Conservation (phyloP, 2,329 filamentous ascomycete genomes). For the Colletotrichum sp. region DNA sequence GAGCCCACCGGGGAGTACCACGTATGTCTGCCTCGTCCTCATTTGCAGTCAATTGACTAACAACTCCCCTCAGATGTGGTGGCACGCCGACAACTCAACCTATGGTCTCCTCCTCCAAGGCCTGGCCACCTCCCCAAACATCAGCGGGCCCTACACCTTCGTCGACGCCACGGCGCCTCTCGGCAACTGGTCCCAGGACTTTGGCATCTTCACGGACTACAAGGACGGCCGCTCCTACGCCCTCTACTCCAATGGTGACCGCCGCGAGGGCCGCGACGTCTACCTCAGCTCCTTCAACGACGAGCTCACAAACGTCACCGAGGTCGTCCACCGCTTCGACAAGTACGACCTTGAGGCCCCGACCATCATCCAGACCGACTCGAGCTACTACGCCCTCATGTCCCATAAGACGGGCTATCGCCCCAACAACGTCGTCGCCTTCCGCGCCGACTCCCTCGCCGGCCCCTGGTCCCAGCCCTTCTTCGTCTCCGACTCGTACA, state of each 20-base stretch:
- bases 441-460: constrained; percentile 51
- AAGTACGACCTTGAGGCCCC: constrained; percentile 67
- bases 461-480: constrained; percentile 60
- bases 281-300: constrained; percentile 61
- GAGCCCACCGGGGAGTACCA: constrained; percentile 59
- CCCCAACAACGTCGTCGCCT: constrained; percentile 65
- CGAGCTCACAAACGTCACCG: constrained; percentile 53
- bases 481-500: constrained; percentile 52
- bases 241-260: constrained; percentile 65
- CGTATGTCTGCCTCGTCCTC: constrained; percentile 34
- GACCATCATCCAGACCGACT: constrained; percentile 63
- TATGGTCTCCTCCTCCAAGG: constrained; percentile 63
- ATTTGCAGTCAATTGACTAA: neutral
- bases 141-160: constrained; percentile 59
- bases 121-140: constrained; percentile 55
- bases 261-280: constrained; percentile 58
- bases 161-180: constrained; percentile 58
- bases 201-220: constrained; percentile 64
- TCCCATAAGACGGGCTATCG: constrained; percentile 68
- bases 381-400: constrained; percentile 65
- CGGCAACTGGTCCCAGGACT: constrained; percentile 68
- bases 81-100: constrained; percentile 64
- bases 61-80: constrained; percentile 52
- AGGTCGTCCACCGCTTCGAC: constrained; percentile 58
- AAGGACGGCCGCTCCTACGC: constrained; percentile 61